Evolutionary conservation across 2,329 filamentous ascomycete genomes (phyloP).

Genomic region (Pseudocercospora fijiensis): DNA sequence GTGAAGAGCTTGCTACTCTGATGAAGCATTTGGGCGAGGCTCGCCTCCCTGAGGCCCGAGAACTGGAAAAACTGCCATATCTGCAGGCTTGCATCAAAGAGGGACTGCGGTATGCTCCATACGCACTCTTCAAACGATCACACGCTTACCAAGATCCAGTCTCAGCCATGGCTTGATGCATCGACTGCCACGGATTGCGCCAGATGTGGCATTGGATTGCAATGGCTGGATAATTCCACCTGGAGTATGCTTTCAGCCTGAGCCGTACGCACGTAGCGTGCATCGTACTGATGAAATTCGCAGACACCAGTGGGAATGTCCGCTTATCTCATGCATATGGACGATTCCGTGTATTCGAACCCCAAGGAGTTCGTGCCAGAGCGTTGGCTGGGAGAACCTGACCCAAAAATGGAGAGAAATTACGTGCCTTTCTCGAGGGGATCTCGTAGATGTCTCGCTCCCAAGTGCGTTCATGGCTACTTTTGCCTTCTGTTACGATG

Average conservation of each 20-base stretch:
- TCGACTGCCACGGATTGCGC: conserved; percentile 26
- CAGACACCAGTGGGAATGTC: conserved; percentile 36
- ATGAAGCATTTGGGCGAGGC: conserved; percentile 5
- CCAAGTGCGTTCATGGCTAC: neutral
- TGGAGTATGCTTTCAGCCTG: no score
- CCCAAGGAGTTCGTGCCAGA: conserved; percentile 36
- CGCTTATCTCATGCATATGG: conserved; percentile 35
- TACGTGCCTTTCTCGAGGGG: neutral
- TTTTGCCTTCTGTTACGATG: neutral
- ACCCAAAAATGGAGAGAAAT: conserved; percentile 4
- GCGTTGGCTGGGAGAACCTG: conserved; percentile 33
- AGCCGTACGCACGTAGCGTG: no score
- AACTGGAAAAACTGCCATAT: conserved; percentile 26
- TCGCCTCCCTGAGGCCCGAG: neutral
- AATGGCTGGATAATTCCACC: conserved; percentile 16
- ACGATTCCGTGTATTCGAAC: conserved; percentile 34
- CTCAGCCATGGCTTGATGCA: conserved; percentile 23
- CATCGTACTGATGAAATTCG: no score
- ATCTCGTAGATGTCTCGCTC: neutral
- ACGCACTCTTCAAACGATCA: conserved; percentile 7
- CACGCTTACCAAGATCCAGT: conserved; percentile 20
- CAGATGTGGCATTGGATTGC: conserved; percentile 19
- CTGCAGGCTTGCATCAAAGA: conserved; percentile 19
- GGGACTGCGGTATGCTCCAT: neutral
- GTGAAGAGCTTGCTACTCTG: conserved; percentile 38